Evolutionary conservation across 768 basidiomycete genomes (phyloP).

Genomic region (Chlorophyllum brunneum): DNA sequence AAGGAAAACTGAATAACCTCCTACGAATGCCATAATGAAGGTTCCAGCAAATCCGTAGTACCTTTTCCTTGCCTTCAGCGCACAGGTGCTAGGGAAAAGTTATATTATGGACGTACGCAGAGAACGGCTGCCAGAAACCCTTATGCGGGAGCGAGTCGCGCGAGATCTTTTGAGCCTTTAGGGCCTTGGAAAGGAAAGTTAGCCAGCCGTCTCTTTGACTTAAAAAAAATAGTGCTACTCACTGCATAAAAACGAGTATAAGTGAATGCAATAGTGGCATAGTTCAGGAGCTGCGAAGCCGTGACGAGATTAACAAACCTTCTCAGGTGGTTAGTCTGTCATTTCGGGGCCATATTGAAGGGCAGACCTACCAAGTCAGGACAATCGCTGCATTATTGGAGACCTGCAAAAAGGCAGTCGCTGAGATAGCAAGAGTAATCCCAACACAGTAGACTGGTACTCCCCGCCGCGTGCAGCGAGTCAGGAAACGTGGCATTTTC

Average conservation of each 20-base stretch:
- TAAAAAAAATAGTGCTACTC: constrained; percentile 13
- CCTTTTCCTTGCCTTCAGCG: constrained; percentile 20
- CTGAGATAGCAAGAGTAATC: constrained; percentile 33
- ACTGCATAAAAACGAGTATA: constrained; percentile 47
- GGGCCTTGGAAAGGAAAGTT: constrained; percentile 26
- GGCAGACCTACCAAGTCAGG: constrained; percentile 35
- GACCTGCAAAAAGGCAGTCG: constrained; percentile 45
- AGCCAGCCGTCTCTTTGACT: background rate
- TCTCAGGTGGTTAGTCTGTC: background rate
- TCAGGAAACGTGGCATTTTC: constrained; percentile 52
- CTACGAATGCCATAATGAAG: constrained; percentile 42
- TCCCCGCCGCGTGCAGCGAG: constrained; percentile 48
- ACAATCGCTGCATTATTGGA: constrained; percentile 46
- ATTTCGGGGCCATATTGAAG: too few species aligned
- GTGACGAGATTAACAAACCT: constrained; percentile 50
- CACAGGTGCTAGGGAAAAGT: background rate
- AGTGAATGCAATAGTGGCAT: constrained; percentile 42
- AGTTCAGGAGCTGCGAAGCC: constrained; percentile 45
- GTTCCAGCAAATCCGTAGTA: constrained; percentile 45
- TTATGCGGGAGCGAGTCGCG: constrained; percentile 42
- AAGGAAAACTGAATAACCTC: constrained; percentile 49
- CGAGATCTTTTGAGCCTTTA: constrained; percentile 41
- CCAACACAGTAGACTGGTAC: constrained; percentile 55
- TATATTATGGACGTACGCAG: constrained; percentile 29
- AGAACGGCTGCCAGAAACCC: constrained; percentile 49